Percentiles rank a stretch among this genome's conserved stretches.
Evolutionary conservation across 2,329 filamentous ascomycete species (phyloP).

Genomic region (Beauveria sp.): DNA sequence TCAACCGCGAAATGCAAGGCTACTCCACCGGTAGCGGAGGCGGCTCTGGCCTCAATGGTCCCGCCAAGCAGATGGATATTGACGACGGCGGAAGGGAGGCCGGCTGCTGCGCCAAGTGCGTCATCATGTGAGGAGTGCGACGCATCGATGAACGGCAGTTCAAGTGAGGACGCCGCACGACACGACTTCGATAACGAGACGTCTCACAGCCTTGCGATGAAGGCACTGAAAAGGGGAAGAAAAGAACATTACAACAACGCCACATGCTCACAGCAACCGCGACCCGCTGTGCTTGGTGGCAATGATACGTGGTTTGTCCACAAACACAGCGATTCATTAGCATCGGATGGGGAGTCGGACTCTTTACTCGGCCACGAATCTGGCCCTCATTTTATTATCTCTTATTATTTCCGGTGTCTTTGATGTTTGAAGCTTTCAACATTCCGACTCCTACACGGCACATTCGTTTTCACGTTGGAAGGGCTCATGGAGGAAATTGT

Average conservation of each 20-base stretch:
- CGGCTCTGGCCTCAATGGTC: slow-evolving; percentile 53
- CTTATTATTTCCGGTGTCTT: slow-evolving; percentile 14
- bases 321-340: slow-evolving; percentile 23
- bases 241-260: slow-evolving; percentile 1
- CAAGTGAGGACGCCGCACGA: neutral
- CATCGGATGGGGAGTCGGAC: slow-evolving; percentile 33
- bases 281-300: neutral
- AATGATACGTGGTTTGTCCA: slow-evolving; percentile 13
- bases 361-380: slow-evolving; percentile 25
- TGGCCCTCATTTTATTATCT: slow-evolving; percentile 16
- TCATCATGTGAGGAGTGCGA: slow-evolving; percentile 63
- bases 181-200: slow-evolving; percentile 6
- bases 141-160: neutral
- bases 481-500: neutral
- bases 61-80: slow-evolving; percentile 69
- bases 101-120: slow-evolving; percentile 80
- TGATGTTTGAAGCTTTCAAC: slow-evolving; percentile 6
- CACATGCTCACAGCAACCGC: neutral
- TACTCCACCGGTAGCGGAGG: slow-evolving; percentile 66
- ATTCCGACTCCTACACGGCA: slow-evolving; percentile 9
- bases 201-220: neutral
- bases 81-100: slow-evolving; percentile 59
- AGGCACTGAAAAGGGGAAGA: slow-evolving; percentile 1
- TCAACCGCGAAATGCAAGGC: slow-evolving; percentile 96
- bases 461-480: neutral